phyloP scores from a whole-genome alignment of 257 asterid genomes.

The Nicotiana otophora region DNA sequence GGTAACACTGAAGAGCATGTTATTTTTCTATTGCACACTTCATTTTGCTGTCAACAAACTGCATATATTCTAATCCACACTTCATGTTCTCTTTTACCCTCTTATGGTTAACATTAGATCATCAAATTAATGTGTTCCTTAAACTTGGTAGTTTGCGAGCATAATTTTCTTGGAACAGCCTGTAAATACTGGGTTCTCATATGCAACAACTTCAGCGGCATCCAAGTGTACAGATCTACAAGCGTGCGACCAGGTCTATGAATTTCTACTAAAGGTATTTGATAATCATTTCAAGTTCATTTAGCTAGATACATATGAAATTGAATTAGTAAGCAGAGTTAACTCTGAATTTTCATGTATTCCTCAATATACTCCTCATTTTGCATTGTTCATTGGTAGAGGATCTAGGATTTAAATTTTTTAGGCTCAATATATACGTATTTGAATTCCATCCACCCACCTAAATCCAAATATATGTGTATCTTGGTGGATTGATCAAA shows the following conservation, averaged over 20 bases:
- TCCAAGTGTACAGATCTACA: slow-evolving; percentile 15
- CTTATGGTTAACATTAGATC: not conserved
- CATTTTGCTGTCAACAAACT: not conserved
- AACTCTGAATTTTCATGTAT: not conserved
- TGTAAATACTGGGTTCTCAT: slow-evolving; percentile 26
- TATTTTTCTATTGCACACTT: not conserved
- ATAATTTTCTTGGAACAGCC: slow-evolving; percentile 29
- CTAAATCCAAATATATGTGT: no score
- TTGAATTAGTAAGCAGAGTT: not conserved
- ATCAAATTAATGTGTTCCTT: not conserved
- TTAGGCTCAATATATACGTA: not conserved
- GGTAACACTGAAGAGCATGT: slow-evolving; percentile 16
- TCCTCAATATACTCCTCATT: not conserved
- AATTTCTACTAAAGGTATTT: slow-evolving; percentile 21
- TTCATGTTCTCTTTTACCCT: no score
- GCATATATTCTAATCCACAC: no score
- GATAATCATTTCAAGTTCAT: not conserved
- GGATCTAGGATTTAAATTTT: not conserved
- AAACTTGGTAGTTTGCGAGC: slow-evolving; percentile 16
- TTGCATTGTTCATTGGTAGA: not conserved
- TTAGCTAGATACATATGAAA: not conserved
- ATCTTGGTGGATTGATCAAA: no score
- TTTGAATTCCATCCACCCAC: no score
- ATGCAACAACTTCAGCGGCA: slow-evolving; percentile 15
- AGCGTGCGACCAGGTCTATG: slow-evolving; percentile 7